phyloP scores from a whole-genome alignment of 1,284 basidiomycete genomes.

The Ganoderma lucidum region DNA sequence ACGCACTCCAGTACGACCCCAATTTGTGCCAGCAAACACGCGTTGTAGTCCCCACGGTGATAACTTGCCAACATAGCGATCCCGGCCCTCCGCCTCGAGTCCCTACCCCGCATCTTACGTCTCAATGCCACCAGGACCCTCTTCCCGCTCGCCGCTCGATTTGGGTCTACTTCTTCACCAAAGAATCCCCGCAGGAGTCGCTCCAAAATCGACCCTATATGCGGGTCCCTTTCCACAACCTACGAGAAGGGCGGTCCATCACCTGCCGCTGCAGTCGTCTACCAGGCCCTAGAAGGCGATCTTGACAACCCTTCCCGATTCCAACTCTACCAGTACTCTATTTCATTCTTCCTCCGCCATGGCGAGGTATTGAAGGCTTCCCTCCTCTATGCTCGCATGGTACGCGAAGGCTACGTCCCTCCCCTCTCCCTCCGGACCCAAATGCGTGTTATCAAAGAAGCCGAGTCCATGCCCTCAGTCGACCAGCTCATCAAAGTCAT shows the following conservation, averaged over 20 bases:
- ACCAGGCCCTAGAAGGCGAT: constrained; percentile 18
- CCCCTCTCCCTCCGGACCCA: constrained; percentile 48
- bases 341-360: constrained; percentile 47
- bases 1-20: not conserved
- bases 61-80: constrained; percentile 15
- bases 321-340: constrained; percentile 42
- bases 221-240: constrained; percentile 1
- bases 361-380: constrained; percentile 47
- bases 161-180: not conserved
- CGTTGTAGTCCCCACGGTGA: not conserved
- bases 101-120: not conserved
- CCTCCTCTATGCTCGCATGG: constrained; percentile 52
- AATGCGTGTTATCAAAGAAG: constrained; percentile 47
- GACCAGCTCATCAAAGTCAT: constrained; percentile 38
- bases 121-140: not conserved
- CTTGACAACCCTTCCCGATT: constrained; percentile 34
- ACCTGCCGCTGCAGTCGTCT: constrained; percentile 30
- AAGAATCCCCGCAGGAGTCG: not conserved
- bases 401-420: constrained; percentile 47
- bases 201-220: constrained; percentile 7
- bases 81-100: constrained; percentile 5
- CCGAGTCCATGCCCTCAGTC: constrained; percentile 23
- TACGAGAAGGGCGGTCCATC: constrained; percentile 22
- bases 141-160: not conserved
- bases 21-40: not conserved